Evolutionary conservation across 2,329 filamentous ascomycete genomes (phyloP).

Genomic region (Epicoccum nigrum): DNA sequence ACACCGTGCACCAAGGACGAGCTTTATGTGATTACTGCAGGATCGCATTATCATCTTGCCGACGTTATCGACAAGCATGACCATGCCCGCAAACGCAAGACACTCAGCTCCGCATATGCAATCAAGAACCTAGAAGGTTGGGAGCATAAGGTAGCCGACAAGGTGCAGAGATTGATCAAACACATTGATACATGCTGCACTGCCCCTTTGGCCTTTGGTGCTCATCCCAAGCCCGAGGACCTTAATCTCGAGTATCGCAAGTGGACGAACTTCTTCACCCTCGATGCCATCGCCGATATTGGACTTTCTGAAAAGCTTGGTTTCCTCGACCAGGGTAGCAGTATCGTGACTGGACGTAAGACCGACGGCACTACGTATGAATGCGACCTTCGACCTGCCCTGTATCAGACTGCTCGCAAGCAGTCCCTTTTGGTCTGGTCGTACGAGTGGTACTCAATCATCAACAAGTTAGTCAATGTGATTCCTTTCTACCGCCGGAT

Average conservation of each 20-base stretch:
- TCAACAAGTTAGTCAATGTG: slow-evolving; percentile 56
- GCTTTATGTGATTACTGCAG: slow-evolving; percentile 54
- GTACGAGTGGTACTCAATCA: slow-evolving; percentile 58
- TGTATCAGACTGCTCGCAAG: slow-evolving; percentile 59
- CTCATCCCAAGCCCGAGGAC: slow-evolving; percentile 44
- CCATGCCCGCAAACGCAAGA: slow-evolving; percentile 59
- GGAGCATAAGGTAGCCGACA: slow-evolving; percentile 63
- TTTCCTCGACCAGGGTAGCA: slow-evolving; percentile 58
- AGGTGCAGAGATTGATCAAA: slow-evolving; percentile 53
- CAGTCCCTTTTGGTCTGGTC: slow-evolving; percentile 59
- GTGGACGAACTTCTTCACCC: slow-evolving; percentile 63
- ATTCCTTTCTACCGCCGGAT: slow-evolving; percentile 54
- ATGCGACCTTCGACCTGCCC: slow-evolving; percentile 56
- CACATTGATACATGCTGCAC: slow-evolving; percentile 54
- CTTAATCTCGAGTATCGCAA: slow-evolving; percentile 58
- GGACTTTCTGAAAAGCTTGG: slow-evolving; percentile 59
- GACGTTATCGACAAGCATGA: slow-evolving; percentile 60
- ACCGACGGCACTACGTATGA: slow-evolving; percentile 56
- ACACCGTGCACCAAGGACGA: slow-evolving; percentile 59
- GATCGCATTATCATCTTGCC: slow-evolving; percentile 59
- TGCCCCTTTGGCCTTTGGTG: slow-evolving; percentile 34
- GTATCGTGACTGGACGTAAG: slow-evolving; percentile 51
- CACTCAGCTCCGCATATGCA: slow-evolving; percentile 59
- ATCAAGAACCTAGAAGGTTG: slow-evolving; percentile 61
- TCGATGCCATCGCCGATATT: slow-evolving; percentile 64